Base-by-base conservation (phyloP, 73 alveolate species). In the Blepharisma stoltei region DNA sequence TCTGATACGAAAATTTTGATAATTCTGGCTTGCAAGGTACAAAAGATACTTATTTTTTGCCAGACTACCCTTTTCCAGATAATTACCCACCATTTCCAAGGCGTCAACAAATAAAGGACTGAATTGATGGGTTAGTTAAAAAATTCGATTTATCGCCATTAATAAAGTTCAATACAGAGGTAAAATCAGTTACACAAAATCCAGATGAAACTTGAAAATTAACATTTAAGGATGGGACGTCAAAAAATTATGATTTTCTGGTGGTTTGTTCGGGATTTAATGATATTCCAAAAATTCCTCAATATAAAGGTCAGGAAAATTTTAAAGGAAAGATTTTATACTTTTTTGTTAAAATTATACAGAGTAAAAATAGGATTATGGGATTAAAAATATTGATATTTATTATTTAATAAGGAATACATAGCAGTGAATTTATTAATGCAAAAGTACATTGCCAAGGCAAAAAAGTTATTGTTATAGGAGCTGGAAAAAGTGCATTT, bases 241-340 rank as follows among this genome's bases (percentile, higher is more conserved):
- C 14, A 60, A 60, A 60, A 25, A 60, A 14, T 38, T 60, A 60
- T 25, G 73, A 60, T 60, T 60, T 60, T 25, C 73, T 60, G 0
- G 23, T 60, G 0, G 2, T 60, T 9, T 60, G 73, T 38, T 14
- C 73, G 2, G 73, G 73, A 14, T 25, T 38, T 60, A 14, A 60
- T 25, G 23, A 60, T 25, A 60, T 14, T 2, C 73, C 73, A 20
- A 14, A 25, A 8, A 60, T 60, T 2, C 73, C 73, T 1, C 18
- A 14, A 14, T 20, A 14, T 38, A n/a, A 60, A 20, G 45, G 45
- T 5, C 11, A 14, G 14, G 37, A 14, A 14, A 25, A 4, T 8
- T 60, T 60, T 60, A 60, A 60, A 60, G 73, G 73, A 60, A 60
- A 60, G 5, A 25, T 60, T 8, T 9, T 60, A n/a, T n/a, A n/a